Base-by-base conservation (phyloP, 495 filamentous ascomycete genomes). In the Penicillium chermesinum region DNA sequence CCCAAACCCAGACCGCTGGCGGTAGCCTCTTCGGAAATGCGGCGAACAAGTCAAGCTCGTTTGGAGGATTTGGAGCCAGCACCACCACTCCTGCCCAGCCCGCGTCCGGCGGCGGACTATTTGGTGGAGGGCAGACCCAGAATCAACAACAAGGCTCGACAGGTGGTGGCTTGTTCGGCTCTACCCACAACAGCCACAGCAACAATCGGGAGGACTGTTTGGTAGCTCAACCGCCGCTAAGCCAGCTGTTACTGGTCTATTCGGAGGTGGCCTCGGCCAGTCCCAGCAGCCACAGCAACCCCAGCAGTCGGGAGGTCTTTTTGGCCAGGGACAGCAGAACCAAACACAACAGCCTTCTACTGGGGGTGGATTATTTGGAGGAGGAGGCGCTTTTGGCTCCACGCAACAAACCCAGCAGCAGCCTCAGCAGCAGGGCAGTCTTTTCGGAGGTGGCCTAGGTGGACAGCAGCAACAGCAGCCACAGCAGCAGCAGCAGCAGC, bases 331-430 rank as follows among this genome's bases (percentile, higher is more conserved):
- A 37, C 62, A 58, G 50, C 65, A 64, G 45, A 58, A 67, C 16
- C 72, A 71, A 53, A 55, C 57, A 38, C 66, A 72, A 37, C 70
- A 73, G 47, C 67, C 69, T 49, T 58, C 56, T 22, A 17, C 47
- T 14, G 63, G 61, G 3, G 54, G 52, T 36, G 38, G 50, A n/a
- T 34, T 67, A 15, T 61, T 67, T 34, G 57, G 54, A 12, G 51
- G 53, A 33, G 57, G 54, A 12, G 51, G 53, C 30, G 55, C 54
- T 30, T 40, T 67, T 18, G 59, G 54, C 19, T 44, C 44, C 39
- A 57, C 44, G 17, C 59, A 62, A 20, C 56, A 53, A 27, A n/a
- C n/a, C n/a, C 58, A 54, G 33, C 57, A 53, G 36, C 56, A 34
- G 10, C 51, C 41, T 21, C 60, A 61, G 38, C 61, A 58, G 46